phyloP scores from a whole-genome alignment of 176 grass and related monocot species.

The Rhynchospora tenuis region DNA sequence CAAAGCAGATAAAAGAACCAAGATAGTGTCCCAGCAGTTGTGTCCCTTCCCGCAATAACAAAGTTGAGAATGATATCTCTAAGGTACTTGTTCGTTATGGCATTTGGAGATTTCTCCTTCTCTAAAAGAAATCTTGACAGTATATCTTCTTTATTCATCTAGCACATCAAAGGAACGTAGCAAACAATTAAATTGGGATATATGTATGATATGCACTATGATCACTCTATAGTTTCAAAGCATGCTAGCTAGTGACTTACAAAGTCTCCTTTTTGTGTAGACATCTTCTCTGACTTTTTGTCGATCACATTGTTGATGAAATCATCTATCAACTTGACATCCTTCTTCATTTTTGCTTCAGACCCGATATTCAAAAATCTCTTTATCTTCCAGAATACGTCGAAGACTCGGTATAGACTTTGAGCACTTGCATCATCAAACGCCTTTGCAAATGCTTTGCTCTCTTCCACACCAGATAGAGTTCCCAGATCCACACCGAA shows the following conservation, averaged over 20 bases:
- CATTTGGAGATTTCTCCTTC: conserved; percentile 34
- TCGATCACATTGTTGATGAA: conserved; percentile 43
- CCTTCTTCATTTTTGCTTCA: conserved; percentile 55
- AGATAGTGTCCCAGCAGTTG: conserved; percentile 48
- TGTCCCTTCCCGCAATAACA: conserved; percentile 72
- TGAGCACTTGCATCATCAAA: conserved; percentile 62
- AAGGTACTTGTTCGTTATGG: conserved; percentile 50
- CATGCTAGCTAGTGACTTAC: conserved; percentile 3
- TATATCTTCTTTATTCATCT: conserved; percentile 62
- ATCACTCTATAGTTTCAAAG: neutral
- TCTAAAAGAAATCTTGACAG: conserved; percentile 61
- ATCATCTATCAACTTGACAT: conserved; percentile 40
- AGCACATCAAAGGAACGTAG: neutral
- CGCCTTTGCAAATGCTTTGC: conserved; percentile 41
- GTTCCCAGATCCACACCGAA: conserved; percentile 44
- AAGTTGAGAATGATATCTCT: conserved; percentile 81
- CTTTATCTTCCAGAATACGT: conserved; percentile 65
- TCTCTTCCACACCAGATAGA: conserved; percentile 27
- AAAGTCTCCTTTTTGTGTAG: neutral
- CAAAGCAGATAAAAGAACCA: conserved; percentile 60
- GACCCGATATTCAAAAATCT: conserved; percentile 44
- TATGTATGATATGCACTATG: neutral
- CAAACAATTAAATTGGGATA: conserved; percentile 1
- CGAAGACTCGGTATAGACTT: conserved; percentile 43
- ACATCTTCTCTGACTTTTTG: conserved; percentile 6